Base-by-base conservation (phyloP, 2,329 filamentous ascomycete species). In the Arthrobotrys entomopaga region DNA sequence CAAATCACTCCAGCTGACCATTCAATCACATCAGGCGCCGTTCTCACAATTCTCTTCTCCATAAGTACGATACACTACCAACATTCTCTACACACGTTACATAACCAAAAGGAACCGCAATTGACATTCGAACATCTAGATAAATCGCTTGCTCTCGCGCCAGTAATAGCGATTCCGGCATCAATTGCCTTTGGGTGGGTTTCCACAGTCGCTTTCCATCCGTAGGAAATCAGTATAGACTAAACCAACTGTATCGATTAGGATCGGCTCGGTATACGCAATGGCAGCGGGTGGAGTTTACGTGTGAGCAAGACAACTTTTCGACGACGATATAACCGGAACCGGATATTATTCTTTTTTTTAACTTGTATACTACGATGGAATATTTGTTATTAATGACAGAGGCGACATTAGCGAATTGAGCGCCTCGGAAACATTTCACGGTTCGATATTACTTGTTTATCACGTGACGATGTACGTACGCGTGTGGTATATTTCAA, bases 271-370 rank as follows among this genome's bases (percentile, higher is more conserved):
- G 58, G 93, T 99, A 52, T 97, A 95, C 84, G 97, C 97, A 90
- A 98, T 99, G 84, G 99, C 95, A 83, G 95, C 93, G 74, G 95
- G 95, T 81, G 95, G 95, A 82, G 95, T 99, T 81, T 98, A 99
- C 89, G 92, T 99, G 82, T 99, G 88, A 83, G 43, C 29, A 49
- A 46, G 15, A 34, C 29, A 34, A 34, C 29, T 34, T 34, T 34
- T 10, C 29, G 6, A 6, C 10, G 29, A 34, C 29, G 29, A 34
- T 34, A 34, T 6, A 34, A 34, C 29, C 29, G 6, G 29, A 6
- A 8, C 2, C 10, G 6, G 10, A 3, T 34, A 34, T 34, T 8
- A 34, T 3, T 8, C 29, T 34, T 10, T 34, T 34, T 34, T 10
- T 34, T 34, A 7, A 34, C 10, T 34, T 34, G 29, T 34, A 34